A percentile compares a stretch with the other conserved stretches of the same genome.
Evolutionary conservation across 2,329 filamentous ascomycete species (phyloP).

Genomic region (Pestalotiopsis sp.): DNA sequence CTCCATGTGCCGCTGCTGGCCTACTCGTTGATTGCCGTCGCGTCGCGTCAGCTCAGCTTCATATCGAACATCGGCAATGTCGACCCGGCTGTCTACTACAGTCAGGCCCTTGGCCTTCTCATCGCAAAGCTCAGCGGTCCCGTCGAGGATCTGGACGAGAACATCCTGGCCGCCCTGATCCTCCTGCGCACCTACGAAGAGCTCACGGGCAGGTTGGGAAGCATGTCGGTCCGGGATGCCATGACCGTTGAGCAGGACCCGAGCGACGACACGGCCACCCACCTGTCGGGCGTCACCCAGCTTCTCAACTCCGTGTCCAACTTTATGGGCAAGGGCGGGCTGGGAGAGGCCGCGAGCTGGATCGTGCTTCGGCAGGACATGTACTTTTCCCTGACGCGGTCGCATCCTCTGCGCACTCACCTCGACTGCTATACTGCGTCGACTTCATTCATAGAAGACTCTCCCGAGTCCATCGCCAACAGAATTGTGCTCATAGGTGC

Average conservation of each 20-base stretch:
- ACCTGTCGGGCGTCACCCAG: conserved; percentile 28
- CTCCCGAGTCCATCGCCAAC: conserved; percentile 30
- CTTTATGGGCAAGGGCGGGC: conserved; percentile 31
- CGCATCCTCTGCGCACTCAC: conserved; percentile 37
- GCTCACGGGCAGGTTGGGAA: conserved; percentile 5
- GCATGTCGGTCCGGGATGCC: neutral
- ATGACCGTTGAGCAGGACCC: neutral
- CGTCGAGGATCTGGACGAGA: conserved; percentile 13
- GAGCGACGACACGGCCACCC: conserved; percentile 28
- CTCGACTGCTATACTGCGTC: conserved; percentile 36
- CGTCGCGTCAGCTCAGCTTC: conserved; percentile 9
- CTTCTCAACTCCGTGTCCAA: conserved; percentile 30
- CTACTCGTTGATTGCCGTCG: conserved; percentile 10
- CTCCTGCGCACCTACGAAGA: conserved; percentile 14
- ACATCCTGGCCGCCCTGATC: conserved; percentile 11
- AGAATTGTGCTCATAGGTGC: conserved; percentile 29
- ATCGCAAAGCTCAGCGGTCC: conserved; percentile 11
- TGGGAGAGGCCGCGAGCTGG: conserved; percentile 48
- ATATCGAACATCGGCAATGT: conserved; percentile 4
- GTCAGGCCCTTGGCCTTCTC: conserved; percentile 10
- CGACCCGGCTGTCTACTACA: conserved; percentile 9
- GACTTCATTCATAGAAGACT: conserved; percentile 23
- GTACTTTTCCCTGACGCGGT: conserved; percentile 46
- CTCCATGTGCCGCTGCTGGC: conserved; percentile 6
- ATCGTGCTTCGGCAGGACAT: conserved; percentile 52